phyloP scores from a whole-genome alignment of 345 rosid species.

The Psidium guajava region DNA sequence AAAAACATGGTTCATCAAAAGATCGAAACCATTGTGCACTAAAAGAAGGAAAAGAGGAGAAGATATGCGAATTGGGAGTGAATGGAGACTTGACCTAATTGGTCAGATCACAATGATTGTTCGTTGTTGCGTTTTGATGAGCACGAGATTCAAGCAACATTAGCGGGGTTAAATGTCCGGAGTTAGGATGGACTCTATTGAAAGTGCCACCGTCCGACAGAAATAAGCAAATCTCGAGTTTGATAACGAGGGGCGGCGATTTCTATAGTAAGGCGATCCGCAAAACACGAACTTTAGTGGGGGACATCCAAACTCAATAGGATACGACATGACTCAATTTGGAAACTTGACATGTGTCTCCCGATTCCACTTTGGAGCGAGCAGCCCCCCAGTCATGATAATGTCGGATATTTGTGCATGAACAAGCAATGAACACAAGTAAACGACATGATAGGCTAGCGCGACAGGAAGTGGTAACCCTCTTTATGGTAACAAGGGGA shows the following conservation, averaged over 20 bases:
- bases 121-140: not conserved
- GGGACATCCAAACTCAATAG: not conserved
- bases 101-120: not conserved
- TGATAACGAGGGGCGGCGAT: not conserved
- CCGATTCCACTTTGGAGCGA: too few relatives aligned
- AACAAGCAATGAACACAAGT: too few relatives aligned
- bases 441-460: too few relatives aligned
- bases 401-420: too few relatives aligned
- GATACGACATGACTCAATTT: not conserved
- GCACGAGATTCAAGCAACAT: not conserved
- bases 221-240: not conserved
- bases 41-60: not conserved
- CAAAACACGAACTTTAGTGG: not conserved
- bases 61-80: not conserved
- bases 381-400: too few relatives aligned
- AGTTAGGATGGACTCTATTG: not conserved
- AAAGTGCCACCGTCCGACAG: not conserved
- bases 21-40: too few relatives aligned
- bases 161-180: not conserved
- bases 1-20: not conserved
- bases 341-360: not conserved
- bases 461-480: too few relatives aligned
- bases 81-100: not conserved
- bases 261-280: not conserved
- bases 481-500: too few relatives aligned